These are phyloP conservation scores for Colletotrichum lindemuthianum DNA, from an alignment of 2,329 filamentous ascomycete genomes.

Conservation along the genomic window DNA sequence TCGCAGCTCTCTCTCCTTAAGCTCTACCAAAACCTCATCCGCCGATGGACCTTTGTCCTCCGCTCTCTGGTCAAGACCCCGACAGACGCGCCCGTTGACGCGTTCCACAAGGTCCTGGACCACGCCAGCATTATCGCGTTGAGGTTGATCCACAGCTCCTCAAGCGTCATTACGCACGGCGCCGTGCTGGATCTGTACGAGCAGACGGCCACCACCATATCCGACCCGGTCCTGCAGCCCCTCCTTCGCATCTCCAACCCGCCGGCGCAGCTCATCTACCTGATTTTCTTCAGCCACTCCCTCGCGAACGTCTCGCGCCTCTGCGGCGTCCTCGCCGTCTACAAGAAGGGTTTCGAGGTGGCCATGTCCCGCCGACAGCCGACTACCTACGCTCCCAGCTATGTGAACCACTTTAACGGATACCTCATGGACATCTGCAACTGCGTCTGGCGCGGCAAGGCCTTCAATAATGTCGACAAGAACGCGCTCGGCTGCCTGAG, in stretches of 20 bases:
- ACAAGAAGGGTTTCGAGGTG: constrained; percentile 79
- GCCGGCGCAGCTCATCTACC: constrained; percentile 74
- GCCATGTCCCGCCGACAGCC: constrained; percentile 55
- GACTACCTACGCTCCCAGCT: constrained; percentile 63
- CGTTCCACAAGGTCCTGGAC: constrained; percentile 54
- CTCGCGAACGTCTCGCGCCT: constrained; percentile 73
- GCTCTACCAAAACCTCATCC: constrained; percentile 75
- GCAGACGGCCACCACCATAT: constrained; percentile 65
- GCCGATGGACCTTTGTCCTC: constrained; percentile 64
- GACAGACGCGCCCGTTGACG: constrained; percentile 45
- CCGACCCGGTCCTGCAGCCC: constrained; percentile 59
- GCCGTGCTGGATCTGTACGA: constrained; percentile 78
- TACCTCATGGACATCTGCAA: constrained; percentile 91
- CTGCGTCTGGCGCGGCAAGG: constrained; percentile 80
- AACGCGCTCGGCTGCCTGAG: constrained; percentile 68
- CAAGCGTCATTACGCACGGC: constrained; percentile 57
- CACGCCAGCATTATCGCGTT: constrained; percentile 67
- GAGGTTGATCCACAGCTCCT: constrained; percentile 66
- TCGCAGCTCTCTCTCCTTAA: constrained; percentile 70
- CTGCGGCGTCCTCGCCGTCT: constrained; percentile 74
- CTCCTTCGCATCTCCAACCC: constrained; percentile 75
- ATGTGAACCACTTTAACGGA: constrained; percentile 80
- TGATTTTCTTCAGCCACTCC: constrained; percentile 73
- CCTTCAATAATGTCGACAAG: constrained; percentile 72
- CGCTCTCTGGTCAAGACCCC: constrained; percentile 51